phyloP scores from a whole-genome alignment of 2,329 filamentous ascomycete genomes.

The Fusarium chuoi region DNA sequence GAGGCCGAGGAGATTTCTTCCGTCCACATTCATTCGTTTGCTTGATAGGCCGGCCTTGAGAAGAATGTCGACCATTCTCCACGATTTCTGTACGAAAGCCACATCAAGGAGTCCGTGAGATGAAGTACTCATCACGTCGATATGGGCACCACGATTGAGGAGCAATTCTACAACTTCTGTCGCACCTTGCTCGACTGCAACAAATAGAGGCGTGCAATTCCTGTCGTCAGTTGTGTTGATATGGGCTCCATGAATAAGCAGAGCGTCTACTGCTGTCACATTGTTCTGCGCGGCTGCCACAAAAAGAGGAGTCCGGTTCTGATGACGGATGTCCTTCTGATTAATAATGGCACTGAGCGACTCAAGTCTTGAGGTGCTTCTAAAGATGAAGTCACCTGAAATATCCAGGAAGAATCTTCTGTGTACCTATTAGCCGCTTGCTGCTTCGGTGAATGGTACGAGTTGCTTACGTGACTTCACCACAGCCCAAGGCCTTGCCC shows the following conservation, averaged over 20 bases:
- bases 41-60: background rate
- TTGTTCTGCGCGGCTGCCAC: background rate
- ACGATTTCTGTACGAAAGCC: background rate
- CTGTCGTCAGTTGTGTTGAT: background rate
- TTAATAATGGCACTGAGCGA: background rate
- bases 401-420: background rate
- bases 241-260: background rate
- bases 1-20: background rate
- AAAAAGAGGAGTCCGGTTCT: background rate
- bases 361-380: background rate
- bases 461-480: background rate
- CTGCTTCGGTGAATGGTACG: background rate
- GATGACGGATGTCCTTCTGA: background rate
- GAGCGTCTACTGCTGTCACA: background rate
- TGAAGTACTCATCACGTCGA: background rate
- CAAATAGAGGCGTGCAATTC: background rate
- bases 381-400: background rate
- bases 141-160: background rate
- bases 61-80: background rate
- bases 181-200: too few species aligned
- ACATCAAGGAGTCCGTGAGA: background rate
- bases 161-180: background rate
- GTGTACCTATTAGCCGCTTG: background rate
- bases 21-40: background rate
- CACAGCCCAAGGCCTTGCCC: accelerated